A percentile compares a stretch with the other conserved stretches of the same genome.
phyloP scores from a whole-genome alignment of 768 basidiomycete species.

The Hygrophorus russula region DNA sequence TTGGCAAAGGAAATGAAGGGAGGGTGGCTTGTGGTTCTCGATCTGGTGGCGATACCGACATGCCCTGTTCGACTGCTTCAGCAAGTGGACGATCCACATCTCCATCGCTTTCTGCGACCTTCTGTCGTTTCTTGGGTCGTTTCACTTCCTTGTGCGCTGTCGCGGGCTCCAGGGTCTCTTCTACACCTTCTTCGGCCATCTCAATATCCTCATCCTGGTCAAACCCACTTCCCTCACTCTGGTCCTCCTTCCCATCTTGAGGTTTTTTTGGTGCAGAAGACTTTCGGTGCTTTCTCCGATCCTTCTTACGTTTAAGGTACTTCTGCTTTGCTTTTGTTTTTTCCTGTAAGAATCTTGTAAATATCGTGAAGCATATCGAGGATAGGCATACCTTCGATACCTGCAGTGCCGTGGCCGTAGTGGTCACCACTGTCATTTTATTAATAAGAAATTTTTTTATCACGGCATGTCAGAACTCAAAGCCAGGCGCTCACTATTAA shows the following conservation, averaged over 20 bases:
- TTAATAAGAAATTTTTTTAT: too few relatives aligned
- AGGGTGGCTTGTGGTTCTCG: constrained; percentile 24
- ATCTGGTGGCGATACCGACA: constrained; percentile 7
- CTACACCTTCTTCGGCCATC: constrained; percentile 10
- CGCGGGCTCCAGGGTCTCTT: not conserved
- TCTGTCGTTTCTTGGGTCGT: constrained; percentile 35
- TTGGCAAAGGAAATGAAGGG: constrained; percentile 60
- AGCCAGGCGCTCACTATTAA: too few relatives aligned
- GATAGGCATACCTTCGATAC: too few relatives aligned
- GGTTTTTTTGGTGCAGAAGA: not conserved
- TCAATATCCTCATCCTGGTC: constrained; percentile 13
- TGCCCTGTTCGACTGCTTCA: constrained; percentile 3
- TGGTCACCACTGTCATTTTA: too few relatives aligned
- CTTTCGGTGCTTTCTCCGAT: constrained; percentile 39
- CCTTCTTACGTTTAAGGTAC: constrained; percentile 65
- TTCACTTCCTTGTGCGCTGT: constrained; percentile 7
- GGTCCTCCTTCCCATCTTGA: constrained; percentile 12
- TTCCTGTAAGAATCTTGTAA: constrained; percentile 18
- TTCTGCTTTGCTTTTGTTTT: constrained; percentile 51
- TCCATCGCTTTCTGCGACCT: constrained; percentile 16
- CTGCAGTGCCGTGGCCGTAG: too few relatives aligned
- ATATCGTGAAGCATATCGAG: too few relatives aligned
- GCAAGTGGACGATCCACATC: constrained; percentile 15
- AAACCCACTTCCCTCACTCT: constrained; percentile 9
- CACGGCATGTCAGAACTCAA: too few relatives aligned